phyloP scores from a whole-genome alignment of 805 yeast genomes.

The Monosporozyma siamensis region DNA sequence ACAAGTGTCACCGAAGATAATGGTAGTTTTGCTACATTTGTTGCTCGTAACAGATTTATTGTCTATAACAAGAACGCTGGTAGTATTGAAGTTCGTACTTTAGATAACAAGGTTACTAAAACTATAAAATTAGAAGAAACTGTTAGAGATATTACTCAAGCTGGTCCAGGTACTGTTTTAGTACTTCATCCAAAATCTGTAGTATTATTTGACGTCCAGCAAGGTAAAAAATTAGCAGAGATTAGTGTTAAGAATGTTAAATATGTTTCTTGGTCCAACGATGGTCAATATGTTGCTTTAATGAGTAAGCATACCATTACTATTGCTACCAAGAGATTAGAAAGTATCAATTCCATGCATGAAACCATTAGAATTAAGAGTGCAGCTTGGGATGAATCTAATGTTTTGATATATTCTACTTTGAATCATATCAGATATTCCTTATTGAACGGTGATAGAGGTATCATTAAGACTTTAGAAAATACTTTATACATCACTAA shows the following conservation, averaged over 20 bases:
- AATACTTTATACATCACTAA: slow-evolving; percentile 75
- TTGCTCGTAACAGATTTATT: slow-evolving; percentile 90
- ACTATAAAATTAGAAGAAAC: slow-evolving; percentile 59
- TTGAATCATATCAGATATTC: slow-evolving; percentile 93
- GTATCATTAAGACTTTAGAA: slow-evolving; percentile 86
- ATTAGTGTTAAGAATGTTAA: slow-evolving; percentile 69
- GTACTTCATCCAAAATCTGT: slow-evolving; percentile 66
- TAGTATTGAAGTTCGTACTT: slow-evolving; percentile 73
- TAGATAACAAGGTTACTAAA: slow-evolving; percentile 74
- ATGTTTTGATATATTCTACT: slow-evolving; percentile 86
- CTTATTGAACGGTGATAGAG: slow-evolving; percentile 86
- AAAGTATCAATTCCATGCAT: slow-evolving; percentile 73
- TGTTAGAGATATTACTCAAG: slow-evolving; percentile 63
- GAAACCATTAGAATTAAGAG: slow-evolving; percentile 95
- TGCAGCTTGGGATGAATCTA: slow-evolving; percentile 95
- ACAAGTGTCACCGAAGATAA: slow-evolving; percentile 68
- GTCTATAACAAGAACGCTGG: slow-evolving; percentile 58
- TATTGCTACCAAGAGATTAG: slow-evolving; percentile 71
- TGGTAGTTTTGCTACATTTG: slow-evolving; percentile 79
- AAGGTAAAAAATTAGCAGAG: slow-evolving; percentile 67
- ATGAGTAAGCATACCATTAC: slow-evolving; percentile 88
- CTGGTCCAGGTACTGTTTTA: slow-evolving; percentile 77
- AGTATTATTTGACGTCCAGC: slow-evolving; percentile 84
- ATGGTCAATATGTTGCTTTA: slow-evolving; percentile 79
- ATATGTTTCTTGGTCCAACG: slow-evolving; percentile 81